Conservation (phyloP, 2,329 filamentous ascomycete species). For the Diaporthe vaccinii region DNA sequence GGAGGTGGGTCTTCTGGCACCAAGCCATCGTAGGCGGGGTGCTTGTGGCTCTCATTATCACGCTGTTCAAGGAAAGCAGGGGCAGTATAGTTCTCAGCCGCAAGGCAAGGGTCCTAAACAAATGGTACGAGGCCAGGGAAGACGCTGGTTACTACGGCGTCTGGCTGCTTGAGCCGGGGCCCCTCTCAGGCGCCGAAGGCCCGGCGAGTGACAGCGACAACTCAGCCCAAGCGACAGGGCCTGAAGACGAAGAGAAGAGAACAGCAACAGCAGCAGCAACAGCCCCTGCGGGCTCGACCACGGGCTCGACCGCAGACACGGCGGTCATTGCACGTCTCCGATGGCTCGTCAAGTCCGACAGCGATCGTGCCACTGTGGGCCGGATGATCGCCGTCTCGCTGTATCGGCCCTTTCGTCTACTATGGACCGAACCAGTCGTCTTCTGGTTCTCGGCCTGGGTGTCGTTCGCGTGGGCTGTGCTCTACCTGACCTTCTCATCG, state of each 20-base stretch:
- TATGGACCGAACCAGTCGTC: constrained; percentile 82
- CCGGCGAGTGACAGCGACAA: constrained; percentile 24
- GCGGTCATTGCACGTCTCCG: constrained; percentile 66
- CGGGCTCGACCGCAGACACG: constrained; percentile 1
- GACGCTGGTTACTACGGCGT: constrained; percentile 68
- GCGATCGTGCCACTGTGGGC: constrained; percentile 76
- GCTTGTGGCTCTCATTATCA: constrained; percentile 73
- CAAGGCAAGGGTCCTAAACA: constrained; percentile 81
- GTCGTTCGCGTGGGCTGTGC: constrained; percentile 88
- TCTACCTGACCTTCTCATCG: constrained; percentile 87
- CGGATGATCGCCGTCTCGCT: constrained; percentile 82
- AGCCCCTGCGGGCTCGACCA: not conserved
- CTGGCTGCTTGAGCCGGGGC: constrained; percentile 46
- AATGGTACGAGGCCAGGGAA: constrained; percentile 84
- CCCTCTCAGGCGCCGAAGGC: constrained; percentile 43
- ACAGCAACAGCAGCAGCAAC: not conserved
- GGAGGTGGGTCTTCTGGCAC: constrained; percentile 92
- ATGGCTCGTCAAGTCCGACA: constrained; percentile 85
- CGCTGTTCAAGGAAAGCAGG: constrained; percentile 86
- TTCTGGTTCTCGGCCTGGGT: constrained; percentile 94
- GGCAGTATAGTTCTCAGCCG: constrained; percentile 83
- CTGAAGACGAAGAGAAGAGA: constrained; percentile 44
- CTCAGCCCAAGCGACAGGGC: not conserved
- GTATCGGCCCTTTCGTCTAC: constrained; percentile 82
- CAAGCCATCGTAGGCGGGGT: constrained; percentile 79